Base-by-base conservation (phyloP, 2,329 filamentous ascomycete genomes). In the Pestalotiopsis sp. region DNA sequence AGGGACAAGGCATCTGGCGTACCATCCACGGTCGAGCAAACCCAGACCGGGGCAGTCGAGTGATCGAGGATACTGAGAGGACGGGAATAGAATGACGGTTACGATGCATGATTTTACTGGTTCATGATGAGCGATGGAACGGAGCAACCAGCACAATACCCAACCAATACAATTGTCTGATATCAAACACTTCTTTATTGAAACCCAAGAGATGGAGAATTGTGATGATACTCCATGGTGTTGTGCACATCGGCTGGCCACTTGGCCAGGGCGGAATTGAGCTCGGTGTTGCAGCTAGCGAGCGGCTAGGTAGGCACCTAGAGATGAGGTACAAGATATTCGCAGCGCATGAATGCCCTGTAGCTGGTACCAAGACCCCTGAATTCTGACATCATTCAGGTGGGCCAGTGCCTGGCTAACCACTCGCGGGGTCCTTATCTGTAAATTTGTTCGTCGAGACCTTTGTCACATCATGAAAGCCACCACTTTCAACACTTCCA, bases 1-100 rank as follows among this genome's bases (percentile, higher is more conserved):
- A 58, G 68, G 20, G 68, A 69, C 39, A 69, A 69, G 62, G 68
- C 68, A 2, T 56, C 66, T 27, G 68, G 68, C 31, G 49, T 57
- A 6, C 65, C 66, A 14, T 49, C 61, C 27, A 60, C 68, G 13
- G 27, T 38, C 6, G 27, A 36, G 25, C 59, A 62, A 17, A 62
- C 25, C 6, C 59, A 36, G 59, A 62, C 59, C 12, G 13, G 31
- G 27, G 27, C 31, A 3, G 31, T 36, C 23, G 59, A 38, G 59
- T 36, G n/a, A 36, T 62, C 12, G 31, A 39, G 14, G 17, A 13
- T 3, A 36, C 4, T 12, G 17, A 39, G 27, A 62, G 9, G 4
- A 59, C 17, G 23, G 17, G 17, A 23, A 17, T 23, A 52, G 1
- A 6, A 52, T 45, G 45, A 52, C 45, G 45, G 14, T n/a, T n/a